Evolutionary conservation across 371 early-diverging fungal genomes (phyloP), one percentile per base, ranked within the genome.

Genomic region (Dipsacomyces acuminosporus): DNA sequence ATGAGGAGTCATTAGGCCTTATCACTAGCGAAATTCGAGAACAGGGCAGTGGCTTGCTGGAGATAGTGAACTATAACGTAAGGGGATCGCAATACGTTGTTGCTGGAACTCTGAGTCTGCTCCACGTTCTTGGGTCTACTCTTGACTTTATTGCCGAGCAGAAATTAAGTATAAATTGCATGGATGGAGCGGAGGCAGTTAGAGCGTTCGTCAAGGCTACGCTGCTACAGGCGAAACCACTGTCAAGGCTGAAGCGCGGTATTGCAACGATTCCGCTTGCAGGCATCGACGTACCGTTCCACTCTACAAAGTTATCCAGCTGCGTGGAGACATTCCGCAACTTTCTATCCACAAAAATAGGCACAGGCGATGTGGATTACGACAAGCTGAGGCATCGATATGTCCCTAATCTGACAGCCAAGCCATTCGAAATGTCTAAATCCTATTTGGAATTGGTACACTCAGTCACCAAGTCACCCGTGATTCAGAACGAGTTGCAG

Each of bases 231-330:
- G n/a, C n/a, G n/a, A n/a, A n/a, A n/a, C n/a, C 30, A 30, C 30
- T 43, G 67, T 78, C 41, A 63, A 69, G 69, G 40, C 85, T 87
- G 23, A 86, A 82, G 53, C 88, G 96, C 61, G 91, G 94, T 41
- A 73, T 82, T 48, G 93, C 95, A 8, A 93, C 97, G 13, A 92
- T 96, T 26, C 96, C 96, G 54, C 75, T 96, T 18, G 80, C 84
- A 11, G 95, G 94, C 63, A 91, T 96, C 53, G 97, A 96, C 66
- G 94, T 96, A 56, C 97, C 97, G 41, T 96, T 95, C 90, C 97
- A 96, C 79, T 95, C 96, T 8, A 83, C 82, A 55, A 93, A 92
- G 86, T 78, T 96, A 75, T 75, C 89, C 36, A 83, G 84, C 44
- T 95, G 95, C 74, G 93, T 94, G 41, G 77, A 80, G 33, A 46